Evolutionary conservation across 257 asterid species (phyloP), one percentile per base, ranked within the genome.

Genomic region (Salvia hispanica): DNA sequence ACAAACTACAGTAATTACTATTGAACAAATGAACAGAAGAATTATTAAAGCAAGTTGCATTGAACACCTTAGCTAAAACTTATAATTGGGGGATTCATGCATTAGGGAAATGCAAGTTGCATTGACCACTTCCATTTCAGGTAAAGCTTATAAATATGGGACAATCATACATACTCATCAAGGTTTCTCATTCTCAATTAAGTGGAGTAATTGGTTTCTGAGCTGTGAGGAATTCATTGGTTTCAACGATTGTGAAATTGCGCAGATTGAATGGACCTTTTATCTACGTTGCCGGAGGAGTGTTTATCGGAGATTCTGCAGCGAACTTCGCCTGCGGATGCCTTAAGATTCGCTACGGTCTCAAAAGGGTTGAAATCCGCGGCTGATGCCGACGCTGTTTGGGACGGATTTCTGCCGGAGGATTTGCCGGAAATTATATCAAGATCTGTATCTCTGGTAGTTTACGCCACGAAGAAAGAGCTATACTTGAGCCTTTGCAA

Each of bases 391-490:
- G 73, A 57, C 25, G 5, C 5, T 6, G 73, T 63, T 14, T 78
- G 82, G 82, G 74, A 61, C 36, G 55, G 48, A 47, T 82, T 84
- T 58, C 71, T 84, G 42, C 87, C 85, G 2, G 18, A 56, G 3
- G 87, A 82, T 75, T 58, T 56, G 56, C 43, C 47, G 34, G 60
- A 61, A 7, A 72, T 80, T 40, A 28, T 80, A 25, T 77, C 83
- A 4, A 50, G 62, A 40, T 72, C 83, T 9, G 80, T 62, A 7
- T 40, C 64, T 56, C 74, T 1, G 2, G 57, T 79, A 52, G 58
- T 28, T 12, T 63, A 48, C 46, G 62, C 76, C 55, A 31, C 64
- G 76, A 75, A 72, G 59, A 77, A 77, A 55, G 77, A 73, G 44
- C 83, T 81, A 18, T 18, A 18, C 21, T 18, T 18, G 21, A 62